Evolutionary conservation across 2,329 filamentous ascomycete genomes (phyloP).

Genomic region (Scedosporium dehoogii): DNA sequence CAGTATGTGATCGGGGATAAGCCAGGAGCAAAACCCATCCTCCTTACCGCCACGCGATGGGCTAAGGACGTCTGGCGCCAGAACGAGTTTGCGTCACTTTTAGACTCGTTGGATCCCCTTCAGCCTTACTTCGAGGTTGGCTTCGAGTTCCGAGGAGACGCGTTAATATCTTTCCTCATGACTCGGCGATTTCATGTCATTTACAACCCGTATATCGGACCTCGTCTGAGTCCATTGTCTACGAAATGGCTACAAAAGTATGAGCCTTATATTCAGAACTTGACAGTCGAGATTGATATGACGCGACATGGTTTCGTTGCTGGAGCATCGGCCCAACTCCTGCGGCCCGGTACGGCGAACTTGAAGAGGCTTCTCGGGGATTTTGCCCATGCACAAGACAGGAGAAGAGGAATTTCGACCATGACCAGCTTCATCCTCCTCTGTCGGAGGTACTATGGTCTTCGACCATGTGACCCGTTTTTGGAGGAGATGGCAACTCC

Average conservation of each 20-base stretch:
- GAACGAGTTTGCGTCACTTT: conserved; percentile 21
- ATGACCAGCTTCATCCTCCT: conserved; percentile 22
- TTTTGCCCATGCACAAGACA: conserved; percentile 19
- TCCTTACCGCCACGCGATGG: conserved; percentile 18
- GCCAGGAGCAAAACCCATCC: conserved; percentile 14
- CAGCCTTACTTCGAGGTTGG: conserved; percentile 19
- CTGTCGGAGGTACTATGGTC: conserved; percentile 24
- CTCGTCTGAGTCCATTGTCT: conserved; percentile 21
- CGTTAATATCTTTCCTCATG: conserved; percentile 25
- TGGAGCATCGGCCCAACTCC: conserved; percentile 11
- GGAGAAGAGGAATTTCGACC: conserved; percentile 10
- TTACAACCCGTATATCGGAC: conserved; percentile 25
- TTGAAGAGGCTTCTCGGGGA: conserved; percentile 17
- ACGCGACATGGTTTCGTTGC: conserved; percentile 24
- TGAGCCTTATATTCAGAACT: conserved; percentile 22
- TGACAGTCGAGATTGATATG: conserved; percentile 31
- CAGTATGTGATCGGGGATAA: conserved; percentile 13
- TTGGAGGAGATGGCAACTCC: background rate
- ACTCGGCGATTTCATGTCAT: conserved; percentile 26
- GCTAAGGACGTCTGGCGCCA: conserved; percentile 23
- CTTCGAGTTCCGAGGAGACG: conserved; percentile 25
- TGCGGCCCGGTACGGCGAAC: conserved; percentile 16
- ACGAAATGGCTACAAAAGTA: conserved; percentile 25
- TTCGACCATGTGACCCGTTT: conserved; percentile 1
- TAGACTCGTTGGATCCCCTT: conserved; percentile 15